Conservation (phyloP, 305 asterid species). For the Withania somnifera region DNA sequence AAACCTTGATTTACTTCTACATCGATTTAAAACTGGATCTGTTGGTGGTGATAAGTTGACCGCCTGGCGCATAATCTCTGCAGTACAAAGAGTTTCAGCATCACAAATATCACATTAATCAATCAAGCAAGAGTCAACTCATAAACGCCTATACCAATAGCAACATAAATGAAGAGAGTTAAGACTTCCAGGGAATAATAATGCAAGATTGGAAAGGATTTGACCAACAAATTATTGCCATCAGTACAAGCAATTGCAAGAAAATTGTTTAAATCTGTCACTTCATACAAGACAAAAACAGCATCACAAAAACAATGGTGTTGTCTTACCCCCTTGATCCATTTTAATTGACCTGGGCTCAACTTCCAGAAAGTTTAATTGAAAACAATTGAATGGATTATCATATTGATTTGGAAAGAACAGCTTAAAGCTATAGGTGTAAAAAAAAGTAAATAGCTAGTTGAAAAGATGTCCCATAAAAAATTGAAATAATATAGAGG, state of each 20-base stretch:
- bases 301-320: neutral
- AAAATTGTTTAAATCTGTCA: neutral
- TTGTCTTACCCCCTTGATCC: neutral
- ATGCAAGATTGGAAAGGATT: neutral
- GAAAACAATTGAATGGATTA: neutral
- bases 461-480: neutral
- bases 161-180: neutral
- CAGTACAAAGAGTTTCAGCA: neutral
- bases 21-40: neutral
- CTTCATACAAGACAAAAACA: neutral
- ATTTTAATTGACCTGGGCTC: neutral
- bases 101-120: neutral
- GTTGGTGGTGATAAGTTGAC: constrained; percentile 10
- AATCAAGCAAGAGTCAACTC: neutral
- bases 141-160: neutral
- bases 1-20: neutral
- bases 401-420: neutral
- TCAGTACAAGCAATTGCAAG: neutral
- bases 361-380: neutral
- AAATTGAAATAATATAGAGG: neutral
- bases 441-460: neutral
- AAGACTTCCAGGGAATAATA: neutral
- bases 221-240: neutral
- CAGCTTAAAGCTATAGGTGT: neutral
- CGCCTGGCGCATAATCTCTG: neutral